These are phyloP conservation scores for Platanthera zijinensis DNA, from an alignment of 106 monocot genomes.

Conservation along the genomic window DNA sequence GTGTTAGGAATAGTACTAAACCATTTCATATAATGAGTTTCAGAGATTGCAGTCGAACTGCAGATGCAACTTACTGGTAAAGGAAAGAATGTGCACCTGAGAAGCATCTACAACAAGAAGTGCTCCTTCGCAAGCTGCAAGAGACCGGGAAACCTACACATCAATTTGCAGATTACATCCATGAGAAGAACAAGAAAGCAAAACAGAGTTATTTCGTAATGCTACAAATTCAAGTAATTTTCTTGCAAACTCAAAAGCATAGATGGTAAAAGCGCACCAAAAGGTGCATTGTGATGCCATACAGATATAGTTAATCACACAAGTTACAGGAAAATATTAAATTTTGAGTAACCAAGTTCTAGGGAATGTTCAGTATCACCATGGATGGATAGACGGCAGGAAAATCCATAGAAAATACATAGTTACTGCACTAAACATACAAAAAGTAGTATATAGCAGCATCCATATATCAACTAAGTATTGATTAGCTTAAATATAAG, in stretches of 20 bases:
- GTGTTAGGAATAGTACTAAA: neutral
- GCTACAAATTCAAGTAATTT: neutral
- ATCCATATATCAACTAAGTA: neutral
- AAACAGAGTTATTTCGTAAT: neutral
- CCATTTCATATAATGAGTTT: neutral
- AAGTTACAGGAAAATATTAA: neutral
- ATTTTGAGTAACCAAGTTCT: neutral
- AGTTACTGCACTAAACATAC: neutral
- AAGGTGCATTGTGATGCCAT: neutral
- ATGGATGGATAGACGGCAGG: neutral
- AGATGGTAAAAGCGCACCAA: neutral
- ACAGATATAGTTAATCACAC: neutral
- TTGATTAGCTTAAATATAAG: neutral
- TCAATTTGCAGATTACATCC: neutral
- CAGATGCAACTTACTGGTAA: slow-evolving; percentile 18
- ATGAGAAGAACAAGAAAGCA: slow-evolving; percentile 3
- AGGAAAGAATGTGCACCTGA: slow-evolving; percentile 53
- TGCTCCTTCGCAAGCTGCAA: slow-evolving; percentile 98
- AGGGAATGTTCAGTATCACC: neutral
- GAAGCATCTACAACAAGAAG: slow-evolving; percentile 98
- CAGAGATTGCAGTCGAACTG: neutral
- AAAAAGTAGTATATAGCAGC: neutral
- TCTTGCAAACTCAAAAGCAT: neutral
- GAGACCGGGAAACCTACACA: slow-evolving; percentile 87
- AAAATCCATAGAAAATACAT: neutral